Base-by-base conservation (phyloP, 805 yeast genomes). In the Yarrowia sp. region DNA sequence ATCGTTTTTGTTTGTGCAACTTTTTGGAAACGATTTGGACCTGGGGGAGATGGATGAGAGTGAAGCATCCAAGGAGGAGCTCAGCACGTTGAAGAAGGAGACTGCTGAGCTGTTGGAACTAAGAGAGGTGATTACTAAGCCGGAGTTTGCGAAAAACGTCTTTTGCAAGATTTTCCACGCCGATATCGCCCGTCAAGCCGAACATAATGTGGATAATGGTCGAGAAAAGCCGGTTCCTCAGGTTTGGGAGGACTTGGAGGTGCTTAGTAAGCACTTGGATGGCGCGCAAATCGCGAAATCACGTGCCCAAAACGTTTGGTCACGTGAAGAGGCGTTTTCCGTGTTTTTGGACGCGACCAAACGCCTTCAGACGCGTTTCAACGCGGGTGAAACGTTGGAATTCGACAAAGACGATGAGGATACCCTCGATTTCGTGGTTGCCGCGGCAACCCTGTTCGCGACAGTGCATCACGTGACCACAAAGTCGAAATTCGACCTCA, bases 381-480 rank as follows among this genome's bases (percentile, higher is more conserved):
- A 73, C 33, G 63, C 8, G 72, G 81, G 66, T 78, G 61, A 69
- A 1, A 60, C 70, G 1, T 67, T 79, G 14, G 70, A 71, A 53
- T 95, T 96, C 74, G 99, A 95, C 74, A 95, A 95, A 74, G 99
- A 95, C 74, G 99, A 96, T 74, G 88, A 86, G 50, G 98, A 90
- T 71, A 90, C 98, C 0, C 79, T 95, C 65, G 83, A 87, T 70
- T 95, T 95, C 76, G 98, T 96, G 4, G 88, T 85, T 2, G 85
- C 97, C 0, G 85, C 97, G 0, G 85, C 97, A 0, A 91, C 92
- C 71, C 79, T 92, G 55, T 81, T 97, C 68, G 86, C 93, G 0
- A 72, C 71, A 57, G 81, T 89, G 1, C 93, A 92, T 72, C 79
- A 81, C 28, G 92, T 92, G 65, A 89, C 86, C 38, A 69, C 79